phyloP scores from a whole-genome alignment of 2,329 filamentous ascomycete species.

The Cladosporium oxysporum region DNA sequence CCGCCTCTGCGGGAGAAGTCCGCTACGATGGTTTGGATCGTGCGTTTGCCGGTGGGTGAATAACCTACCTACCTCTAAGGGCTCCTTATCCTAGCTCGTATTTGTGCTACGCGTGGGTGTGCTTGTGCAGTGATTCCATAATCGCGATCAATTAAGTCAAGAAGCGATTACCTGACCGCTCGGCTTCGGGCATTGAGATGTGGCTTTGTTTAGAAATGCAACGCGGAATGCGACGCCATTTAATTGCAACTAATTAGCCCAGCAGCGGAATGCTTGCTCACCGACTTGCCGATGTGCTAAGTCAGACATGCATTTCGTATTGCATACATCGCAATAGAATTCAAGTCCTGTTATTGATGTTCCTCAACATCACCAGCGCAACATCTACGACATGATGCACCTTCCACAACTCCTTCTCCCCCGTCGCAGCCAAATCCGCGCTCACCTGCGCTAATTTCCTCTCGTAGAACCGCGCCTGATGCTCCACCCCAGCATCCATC shows the following conservation, averaged over 20 bases:
- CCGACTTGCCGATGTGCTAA: neutral
- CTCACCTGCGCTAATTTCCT: conserved; percentile 17
- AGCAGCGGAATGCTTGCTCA: neutral
- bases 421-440: conserved; percentile 14
- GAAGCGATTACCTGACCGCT: neutral
- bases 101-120: neutral
- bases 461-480: conserved; percentile 17
- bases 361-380: conserved; percentile 12
- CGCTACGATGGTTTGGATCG: neutral
- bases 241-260: neutral
- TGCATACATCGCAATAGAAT: neutral
- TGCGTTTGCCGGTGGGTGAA: neutral
- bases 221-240: neutral
- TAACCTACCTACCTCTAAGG: too few species aligned
- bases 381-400: conserved; percentile 16
- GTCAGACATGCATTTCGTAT: neutral
- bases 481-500: neutral
- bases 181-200: neutral
- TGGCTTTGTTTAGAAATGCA: conserved; percentile 6
- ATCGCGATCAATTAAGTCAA: neutral
- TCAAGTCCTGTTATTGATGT: neutral
- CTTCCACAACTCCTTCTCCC: conserved; percentile 11
- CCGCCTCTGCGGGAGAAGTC: neutral
- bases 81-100: neutral
- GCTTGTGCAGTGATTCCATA: neutral